Percentiles rank a stretch among this genome's conserved stretches.
Evolutionary conservation across 1,139 yeast species (phyloP).

Genomic region (Saccharomyces hybrid): DNA sequence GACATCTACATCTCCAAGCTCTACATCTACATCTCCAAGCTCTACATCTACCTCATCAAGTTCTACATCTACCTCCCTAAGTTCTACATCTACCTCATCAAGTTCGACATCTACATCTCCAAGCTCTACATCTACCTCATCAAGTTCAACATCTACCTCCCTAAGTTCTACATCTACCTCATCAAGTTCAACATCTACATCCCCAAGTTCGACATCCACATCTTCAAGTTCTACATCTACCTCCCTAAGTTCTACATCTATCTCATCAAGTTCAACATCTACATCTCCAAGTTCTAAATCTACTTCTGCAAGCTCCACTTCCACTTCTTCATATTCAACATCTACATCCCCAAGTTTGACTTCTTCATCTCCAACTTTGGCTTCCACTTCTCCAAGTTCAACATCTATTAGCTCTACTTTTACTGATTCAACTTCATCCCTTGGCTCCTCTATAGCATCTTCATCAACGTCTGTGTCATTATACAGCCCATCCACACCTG

Average conservation of each 20-base stretch:
- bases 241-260: not conserved
- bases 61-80: not conserved
- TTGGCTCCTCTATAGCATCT: not conserved
- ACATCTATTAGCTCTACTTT: not conserved
- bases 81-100: not conserved
- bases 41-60: not conserved
- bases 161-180: not conserved
- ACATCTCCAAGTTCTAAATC: conserved; percentile 5
- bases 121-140: not conserved
- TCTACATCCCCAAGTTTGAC: not conserved
- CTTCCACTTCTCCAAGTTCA: not conserved
- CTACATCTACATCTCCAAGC: not conserved
- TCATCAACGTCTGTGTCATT: conserved; percentile 1
- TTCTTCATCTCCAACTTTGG: not conserved
- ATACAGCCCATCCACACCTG: not conserved
- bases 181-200: not conserved
- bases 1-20: not conserved
- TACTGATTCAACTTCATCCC: not conserved
- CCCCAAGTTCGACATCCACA: not conserved
- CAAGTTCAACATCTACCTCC: not conserved
- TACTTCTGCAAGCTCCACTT: conserved; percentile 3
- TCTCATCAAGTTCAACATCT: not conserved
- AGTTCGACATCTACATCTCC: not conserved
- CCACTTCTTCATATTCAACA: conserved; percentile 1
- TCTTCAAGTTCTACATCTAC: not conserved